phyloP scores from a whole-genome alignment of 805 yeast species.

The Yarrowia deformans region DNA sequence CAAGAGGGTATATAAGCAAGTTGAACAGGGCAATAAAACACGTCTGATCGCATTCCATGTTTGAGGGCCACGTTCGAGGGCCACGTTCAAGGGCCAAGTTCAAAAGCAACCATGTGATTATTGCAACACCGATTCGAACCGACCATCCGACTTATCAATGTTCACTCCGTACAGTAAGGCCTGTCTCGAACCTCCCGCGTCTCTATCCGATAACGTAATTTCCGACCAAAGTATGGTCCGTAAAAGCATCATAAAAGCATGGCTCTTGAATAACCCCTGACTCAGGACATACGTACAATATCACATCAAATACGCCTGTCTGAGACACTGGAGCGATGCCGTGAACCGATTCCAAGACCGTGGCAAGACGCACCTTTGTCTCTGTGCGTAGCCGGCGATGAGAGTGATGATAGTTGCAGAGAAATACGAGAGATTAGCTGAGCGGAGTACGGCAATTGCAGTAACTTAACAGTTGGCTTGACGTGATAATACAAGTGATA shows the following conservation, averaged over 20 bases:
- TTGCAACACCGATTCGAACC: background rate
- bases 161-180: too few relatives aligned
- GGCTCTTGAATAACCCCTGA: background rate
- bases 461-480: background rate
- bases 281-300: background rate
- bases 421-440: too few relatives aligned
- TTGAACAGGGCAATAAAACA: background rate
- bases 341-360: too few relatives aligned
- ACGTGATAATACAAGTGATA: background rate
- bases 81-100: too few relatives aligned
- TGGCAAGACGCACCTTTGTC: background rate
- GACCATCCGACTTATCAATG: too few relatives aligned
- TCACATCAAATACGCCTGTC: background rate
- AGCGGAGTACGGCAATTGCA: too few relatives aligned
- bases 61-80: too few relatives aligned
- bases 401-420: background rate
- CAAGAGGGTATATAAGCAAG: too few relatives aligned
- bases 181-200: too few relatives aligned
- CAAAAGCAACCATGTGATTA: slow-evolving; percentile 1
- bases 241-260: too few relatives aligned
- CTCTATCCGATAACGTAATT: background rate
- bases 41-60: background rate
- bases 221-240: background rate
- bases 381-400: background rate
- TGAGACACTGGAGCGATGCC: background rate